Evolutionary conservation across 169 alveolate genomes (phyloP).

Genomic region (Babesia bovis): DNA sequence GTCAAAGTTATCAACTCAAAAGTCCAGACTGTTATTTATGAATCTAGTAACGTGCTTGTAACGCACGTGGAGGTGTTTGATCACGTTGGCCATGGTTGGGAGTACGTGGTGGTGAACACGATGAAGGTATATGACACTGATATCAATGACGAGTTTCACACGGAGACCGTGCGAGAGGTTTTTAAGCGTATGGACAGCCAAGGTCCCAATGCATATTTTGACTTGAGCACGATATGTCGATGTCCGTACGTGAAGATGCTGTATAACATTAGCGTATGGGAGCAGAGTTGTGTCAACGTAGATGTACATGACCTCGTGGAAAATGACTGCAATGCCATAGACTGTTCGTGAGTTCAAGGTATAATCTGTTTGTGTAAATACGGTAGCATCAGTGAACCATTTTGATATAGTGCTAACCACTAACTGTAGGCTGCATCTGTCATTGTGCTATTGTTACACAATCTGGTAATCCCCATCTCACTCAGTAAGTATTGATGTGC

Average conservation of each 20-base stretch:
- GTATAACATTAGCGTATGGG: not conserved
- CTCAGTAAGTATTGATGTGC: too few species aligned
- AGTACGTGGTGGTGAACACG: conserved; percentile 1
- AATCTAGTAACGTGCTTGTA: not conserved
- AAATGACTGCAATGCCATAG: too few species aligned
- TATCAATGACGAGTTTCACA: not conserved
- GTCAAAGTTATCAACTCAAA: not conserved
- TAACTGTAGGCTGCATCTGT: too few species aligned
- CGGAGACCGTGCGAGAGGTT: not conserved
- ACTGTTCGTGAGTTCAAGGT: too few species aligned
- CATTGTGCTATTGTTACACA: too few species aligned
- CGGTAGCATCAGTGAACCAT: too few species aligned
- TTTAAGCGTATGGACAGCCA: not conserved
- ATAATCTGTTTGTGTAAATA: too few species aligned
- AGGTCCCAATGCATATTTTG: not conserved
- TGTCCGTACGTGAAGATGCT: not conserved
- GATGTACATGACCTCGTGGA: not conserved
- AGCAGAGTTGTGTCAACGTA: not conserved
- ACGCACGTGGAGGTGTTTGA: conserved; percentile 12
- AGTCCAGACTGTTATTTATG: not conserved
- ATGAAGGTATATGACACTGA: too few species aligned
- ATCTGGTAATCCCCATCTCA: too few species aligned
- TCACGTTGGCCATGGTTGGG: conserved; percentile 3
- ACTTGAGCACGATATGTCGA: not conserved
- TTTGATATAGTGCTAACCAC: too few species aligned